Base-by-base conservation (phyloP, 352 stramenopile species). In the Phytophthora melonis region DNA sequence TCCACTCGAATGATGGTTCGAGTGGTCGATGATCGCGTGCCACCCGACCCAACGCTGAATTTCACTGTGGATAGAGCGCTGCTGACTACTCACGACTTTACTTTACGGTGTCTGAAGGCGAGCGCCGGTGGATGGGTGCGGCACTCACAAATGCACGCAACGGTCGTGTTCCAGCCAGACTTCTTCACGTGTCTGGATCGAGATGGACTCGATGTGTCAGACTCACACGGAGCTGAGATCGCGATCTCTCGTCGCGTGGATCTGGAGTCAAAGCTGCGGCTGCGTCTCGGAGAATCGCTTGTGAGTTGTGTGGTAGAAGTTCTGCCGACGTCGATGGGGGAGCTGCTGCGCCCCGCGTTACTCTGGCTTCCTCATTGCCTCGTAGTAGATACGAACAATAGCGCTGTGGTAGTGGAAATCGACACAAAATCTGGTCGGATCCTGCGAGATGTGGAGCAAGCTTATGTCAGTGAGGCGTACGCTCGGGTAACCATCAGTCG, bases 211-310 rank as follows among this genome's bases (percentile, higher is more conserved):
- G 72, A 93, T 16, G 75, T 92, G 25, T 91, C 86, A 0, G 72
- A 91, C 43, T 77, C 76, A 0, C 55, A 79, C 3, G 88, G 83
- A 16, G 80, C 80, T 58, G 78, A 94, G 50, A 78, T 93, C 14
- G 75, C 81, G 4, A 62, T 93, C 19, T 74, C 34, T 43, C 19
- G 23, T 27, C n/a, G 52, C 19, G 21, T n/a, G 19, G 32, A 58
- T 30, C 23, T 55, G 30, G 47, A 72, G n/a, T 6, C 9, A 0
- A 62, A 8, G 1, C 21, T 81, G 39, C n/a, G 41, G 18, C 55
- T 87, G 30, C 64, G 47, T 10, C 32, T 41, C 27, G 72, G 66
- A 36, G 81, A 90, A 9, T 56, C 30, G 9, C 68, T 93, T 14
- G 70, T 88, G 13, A 92, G 85, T 36, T 62, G 57, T 14, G 45